phyloP scores from a whole-genome alignment of 1,139 yeast species.

The Sugiyamaella novakii region DNA sequence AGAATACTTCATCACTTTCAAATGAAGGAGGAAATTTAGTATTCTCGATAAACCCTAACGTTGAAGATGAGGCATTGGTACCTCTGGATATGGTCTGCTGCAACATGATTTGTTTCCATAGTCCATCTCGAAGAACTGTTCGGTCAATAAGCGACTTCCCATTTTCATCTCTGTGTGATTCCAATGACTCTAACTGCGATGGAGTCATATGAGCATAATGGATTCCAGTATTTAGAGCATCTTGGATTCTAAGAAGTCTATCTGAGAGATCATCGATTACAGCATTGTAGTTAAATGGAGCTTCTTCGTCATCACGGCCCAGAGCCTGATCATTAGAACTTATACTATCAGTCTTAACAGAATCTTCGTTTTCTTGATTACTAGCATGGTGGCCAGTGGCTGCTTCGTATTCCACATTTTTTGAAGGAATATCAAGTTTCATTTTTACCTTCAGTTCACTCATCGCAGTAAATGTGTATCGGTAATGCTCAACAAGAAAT shows the following conservation, averaged over 20 bases:
- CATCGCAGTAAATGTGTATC: background rate
- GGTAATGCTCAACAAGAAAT: slow-evolving; percentile 37
- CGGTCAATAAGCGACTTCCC: slow-evolving; percentile 45
- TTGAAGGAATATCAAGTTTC: background rate
- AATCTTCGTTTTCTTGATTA: background rate
- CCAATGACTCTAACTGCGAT: slow-evolving; percentile 49
- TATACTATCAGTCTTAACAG: background rate
- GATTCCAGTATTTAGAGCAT: slow-evolving; percentile 44
- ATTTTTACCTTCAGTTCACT: background rate
- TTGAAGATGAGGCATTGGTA: slow-evolving; percentile 23
- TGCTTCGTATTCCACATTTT: too few relatives aligned
- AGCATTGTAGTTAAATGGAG: background rate
- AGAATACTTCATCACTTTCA: slow-evolving; percentile 26
- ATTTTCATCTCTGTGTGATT: slow-evolving; percentile 42
- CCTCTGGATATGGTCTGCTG: slow-evolving; percentile 38
- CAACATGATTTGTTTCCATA: slow-evolving; percentile 51
- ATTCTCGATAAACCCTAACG: slow-evolving; percentile 24
- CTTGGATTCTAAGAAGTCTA: slow-evolving; percentile 20
- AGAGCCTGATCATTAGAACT: background rate
- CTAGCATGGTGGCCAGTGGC: background rate
- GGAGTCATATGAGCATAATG: slow-evolving; percentile 53
- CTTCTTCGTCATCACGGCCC: background rate
- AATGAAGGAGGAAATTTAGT: slow-evolving; percentile 16
- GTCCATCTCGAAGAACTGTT: slow-evolving; percentile 47
- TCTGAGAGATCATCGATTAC: slow-evolving; percentile 6